Evolutionary conservation across 2,329 filamentous ascomycete species (phyloP).

Genomic region (Colletotrichum filicis): DNA sequence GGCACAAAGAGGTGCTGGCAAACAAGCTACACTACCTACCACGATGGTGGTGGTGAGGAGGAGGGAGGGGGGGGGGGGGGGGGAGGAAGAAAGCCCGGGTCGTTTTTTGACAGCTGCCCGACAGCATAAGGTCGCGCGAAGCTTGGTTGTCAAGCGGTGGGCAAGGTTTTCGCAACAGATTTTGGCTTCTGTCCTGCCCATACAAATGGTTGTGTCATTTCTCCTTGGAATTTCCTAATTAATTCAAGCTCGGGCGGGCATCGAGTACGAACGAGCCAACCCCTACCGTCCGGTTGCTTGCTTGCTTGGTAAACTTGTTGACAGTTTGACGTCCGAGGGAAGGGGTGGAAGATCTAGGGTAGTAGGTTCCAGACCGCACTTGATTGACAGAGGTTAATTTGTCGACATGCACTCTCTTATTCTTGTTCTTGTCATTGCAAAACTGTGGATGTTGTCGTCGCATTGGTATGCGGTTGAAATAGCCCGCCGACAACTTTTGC

Average conservation of each 20-base stretch:
- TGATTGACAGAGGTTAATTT: not conserved
- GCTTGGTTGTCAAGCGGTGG: not conserved
- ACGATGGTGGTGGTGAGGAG: not conserved
- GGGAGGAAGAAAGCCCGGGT: not conserved
- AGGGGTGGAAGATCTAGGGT: too few relatives aligned
- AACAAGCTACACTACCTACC: not conserved
- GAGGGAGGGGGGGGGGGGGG: not conserved
- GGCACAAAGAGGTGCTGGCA: not conserved
- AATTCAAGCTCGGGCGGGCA: not conserved
- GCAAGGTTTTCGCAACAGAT: not conserved
- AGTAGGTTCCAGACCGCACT: not conserved
- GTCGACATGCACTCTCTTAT: not conserved
- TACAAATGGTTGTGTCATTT: not conserved
- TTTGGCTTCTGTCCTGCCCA: not conserved
- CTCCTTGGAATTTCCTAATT: constrained; percentile 17
- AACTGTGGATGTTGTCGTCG: not conserved
- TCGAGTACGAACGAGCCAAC: not conserved
- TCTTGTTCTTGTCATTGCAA: not conserved
- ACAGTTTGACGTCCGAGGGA: not conserved
- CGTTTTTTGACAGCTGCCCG: not conserved
- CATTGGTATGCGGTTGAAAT: not conserved
- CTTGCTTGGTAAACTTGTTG: not conserved
- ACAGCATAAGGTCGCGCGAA: too few relatives aligned
- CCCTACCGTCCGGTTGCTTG: not conserved
- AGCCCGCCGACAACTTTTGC: not conserved